Evolutionary conservation across 2,329 filamentous ascomycete species (phyloP).

Genomic region (Colletotrichum noveboracense): DNA sequence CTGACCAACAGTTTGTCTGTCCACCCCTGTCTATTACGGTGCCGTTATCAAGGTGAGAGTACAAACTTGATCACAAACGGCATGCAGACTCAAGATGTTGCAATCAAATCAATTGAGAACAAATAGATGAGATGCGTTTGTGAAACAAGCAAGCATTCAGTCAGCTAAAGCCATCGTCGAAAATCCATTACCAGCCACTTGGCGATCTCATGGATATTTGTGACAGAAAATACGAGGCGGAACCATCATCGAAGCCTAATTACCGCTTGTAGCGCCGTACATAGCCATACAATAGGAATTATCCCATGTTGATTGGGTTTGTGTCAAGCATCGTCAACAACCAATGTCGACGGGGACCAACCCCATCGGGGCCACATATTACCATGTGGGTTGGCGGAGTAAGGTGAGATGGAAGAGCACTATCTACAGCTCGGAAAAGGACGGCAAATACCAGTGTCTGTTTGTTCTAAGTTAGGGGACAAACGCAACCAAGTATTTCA

Average conservation of each 20-base stretch:
- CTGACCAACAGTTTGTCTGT: background rate
- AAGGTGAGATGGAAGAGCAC: background rate
- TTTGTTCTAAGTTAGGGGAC: background rate
- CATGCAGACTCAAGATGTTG: background rate
- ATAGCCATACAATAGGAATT: accelerated
- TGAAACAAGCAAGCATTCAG: background rate
- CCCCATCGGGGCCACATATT: background rate
- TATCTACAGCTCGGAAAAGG: background rate
- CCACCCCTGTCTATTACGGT: background rate
- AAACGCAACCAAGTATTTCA: background rate
- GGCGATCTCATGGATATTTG: background rate
- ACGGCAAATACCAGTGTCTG: accelerated
- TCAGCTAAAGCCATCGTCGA: background rate
- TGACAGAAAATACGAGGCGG: background rate
- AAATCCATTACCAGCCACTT: background rate
- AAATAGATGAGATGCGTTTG: background rate
- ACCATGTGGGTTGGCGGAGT: accelerated
- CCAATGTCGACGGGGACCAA: background rate
- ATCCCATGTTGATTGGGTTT: background rate
- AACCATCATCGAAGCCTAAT: accelerated
- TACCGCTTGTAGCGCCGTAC: accelerated
- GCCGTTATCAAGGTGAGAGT: background rate
- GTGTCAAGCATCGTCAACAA: background rate
- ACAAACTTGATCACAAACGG: background rate
- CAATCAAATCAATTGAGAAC: background rate